Conservation (phyloP, 2,329 filamentous ascomycete genomes). For the Fusarium concolor region DNA sequence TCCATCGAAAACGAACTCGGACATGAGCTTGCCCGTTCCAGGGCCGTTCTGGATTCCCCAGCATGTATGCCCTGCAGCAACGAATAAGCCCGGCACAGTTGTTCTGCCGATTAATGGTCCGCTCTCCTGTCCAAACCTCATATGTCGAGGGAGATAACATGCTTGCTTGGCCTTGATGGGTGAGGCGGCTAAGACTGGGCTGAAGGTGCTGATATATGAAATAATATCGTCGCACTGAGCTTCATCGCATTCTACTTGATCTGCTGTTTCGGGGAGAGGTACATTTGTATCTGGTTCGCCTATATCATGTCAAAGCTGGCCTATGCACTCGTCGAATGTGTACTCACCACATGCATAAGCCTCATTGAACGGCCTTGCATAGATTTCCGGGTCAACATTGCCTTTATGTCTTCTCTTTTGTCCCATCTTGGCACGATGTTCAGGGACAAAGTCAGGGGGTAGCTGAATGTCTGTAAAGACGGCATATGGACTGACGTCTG, state of each 20-base stretch:
- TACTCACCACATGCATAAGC: conserved; percentile 87
- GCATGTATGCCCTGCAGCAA: conserved; percentile 93
- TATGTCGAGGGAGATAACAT: conserved; percentile 89
- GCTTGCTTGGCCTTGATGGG: conserved; percentile 82
- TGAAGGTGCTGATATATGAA: conserved; percentile 77
- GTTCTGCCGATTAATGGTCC: conserved; percentile 84
- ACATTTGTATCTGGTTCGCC: conserved; percentile 81
- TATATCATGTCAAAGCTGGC: conserved; percentile 39
- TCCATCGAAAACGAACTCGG: conserved; percentile 82
- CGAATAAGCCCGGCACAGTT: conserved; percentile 76
- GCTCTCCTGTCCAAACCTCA: conserved; percentile 67
- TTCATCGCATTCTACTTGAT: conserved; percentile 80
- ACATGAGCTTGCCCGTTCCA: conserved; percentile 84
- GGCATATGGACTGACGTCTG: conserved; percentile 76
- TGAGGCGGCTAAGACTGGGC: conserved; percentile 73
- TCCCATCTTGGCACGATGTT: conserved; percentile 59
- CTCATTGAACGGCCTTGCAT: conserved; percentile 87
- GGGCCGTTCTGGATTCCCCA: conserved; percentile 99
- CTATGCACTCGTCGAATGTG: neutral
- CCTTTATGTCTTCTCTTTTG: conserved; percentile 67
- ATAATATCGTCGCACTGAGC: conserved; percentile 85
- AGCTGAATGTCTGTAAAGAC: conserved; percentile 89
- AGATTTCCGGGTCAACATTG: conserved; percentile 88
- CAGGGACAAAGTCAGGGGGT: conserved; percentile 70
- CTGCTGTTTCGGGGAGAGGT: conserved; percentile 80